Evolutionary conservation across 805 yeast species (phyloP).

Genomic region (Saccharomycopsis oosterbeekiorum): DNA sequence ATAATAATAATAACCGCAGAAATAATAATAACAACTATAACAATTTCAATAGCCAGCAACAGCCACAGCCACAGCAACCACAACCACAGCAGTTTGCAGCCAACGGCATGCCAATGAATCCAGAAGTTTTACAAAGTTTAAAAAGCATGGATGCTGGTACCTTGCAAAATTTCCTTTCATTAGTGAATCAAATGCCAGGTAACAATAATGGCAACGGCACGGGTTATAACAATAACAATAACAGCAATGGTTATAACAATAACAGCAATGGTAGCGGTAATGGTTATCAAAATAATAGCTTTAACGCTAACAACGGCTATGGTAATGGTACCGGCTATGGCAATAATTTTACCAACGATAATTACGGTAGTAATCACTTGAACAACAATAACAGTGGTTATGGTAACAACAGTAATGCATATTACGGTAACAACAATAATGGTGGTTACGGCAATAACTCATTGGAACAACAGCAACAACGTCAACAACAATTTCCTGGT

Average conservation of each 20-base stretch:
- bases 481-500: background rate
- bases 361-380: background rate
- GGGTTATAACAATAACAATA: conserved; percentile 13
- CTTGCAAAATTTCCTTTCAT: conserved; percentile 25
- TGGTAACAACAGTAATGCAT: background rate
- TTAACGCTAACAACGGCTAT: conserved; percentile 20
- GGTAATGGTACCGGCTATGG: conserved; percentile 13
- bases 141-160: conserved; percentile 25
- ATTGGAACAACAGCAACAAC: conserved; percentile 8
- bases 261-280: conserved; percentile 19
- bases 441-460: conserved; percentile 12
- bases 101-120: conserved; percentile 4
- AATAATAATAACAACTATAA: conserved; percentile 10
- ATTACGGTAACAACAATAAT: conserved; percentile 15
- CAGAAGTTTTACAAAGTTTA: conserved; percentile 9
- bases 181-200: conserved; percentile 22
- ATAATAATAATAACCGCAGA: conserved; percentile 9
- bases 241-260: conserved; percentile 9
- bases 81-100: conserved; percentile 22
- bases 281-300: conserved; percentile 8
- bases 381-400: background rate
- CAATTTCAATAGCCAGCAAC: conserved; percentile 17
- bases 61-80: conserved; percentile 20
- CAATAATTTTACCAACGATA: conserved; percentile 6
- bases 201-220: conserved; percentile 23